Conservation (phyloP, 371 early-diverging fungal genomes). For the Thermomucor indicae-seudaticae region DNA sequence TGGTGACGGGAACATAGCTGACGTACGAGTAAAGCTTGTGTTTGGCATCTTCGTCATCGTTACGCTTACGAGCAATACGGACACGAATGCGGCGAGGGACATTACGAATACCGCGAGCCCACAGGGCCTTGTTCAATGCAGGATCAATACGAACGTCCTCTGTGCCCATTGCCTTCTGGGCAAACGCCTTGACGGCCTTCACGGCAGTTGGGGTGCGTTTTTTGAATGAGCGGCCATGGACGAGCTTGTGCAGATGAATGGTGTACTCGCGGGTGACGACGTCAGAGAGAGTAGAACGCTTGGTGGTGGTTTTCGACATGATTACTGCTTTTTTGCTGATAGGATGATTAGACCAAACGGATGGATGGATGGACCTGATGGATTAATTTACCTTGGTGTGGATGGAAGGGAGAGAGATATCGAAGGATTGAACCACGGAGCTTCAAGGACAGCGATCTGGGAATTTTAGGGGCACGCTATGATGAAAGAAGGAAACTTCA, state of each 20-base stretch:
- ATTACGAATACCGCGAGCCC: slow-evolving; percentile 89
- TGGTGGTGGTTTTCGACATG: no score
- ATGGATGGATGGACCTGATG: no score
- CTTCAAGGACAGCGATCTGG: no score
- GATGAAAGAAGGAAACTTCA: no score
- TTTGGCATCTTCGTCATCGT: slow-evolving; percentile 92
- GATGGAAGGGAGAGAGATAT: no score
- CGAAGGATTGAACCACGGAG: no score
- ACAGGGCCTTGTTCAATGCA: slow-evolving; percentile 79
- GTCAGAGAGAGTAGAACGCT: slow-evolving; percentile 66
- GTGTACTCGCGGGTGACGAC: slow-evolving; percentile 93
- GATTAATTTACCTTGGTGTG: no score
- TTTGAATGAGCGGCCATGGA: slow-evolving; percentile 77
- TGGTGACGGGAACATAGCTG: slow-evolving; percentile 78
- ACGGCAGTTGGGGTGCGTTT: slow-evolving; percentile 94
- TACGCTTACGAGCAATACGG: slow-evolving; percentile 89
- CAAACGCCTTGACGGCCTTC: slow-evolving; percentile 89
- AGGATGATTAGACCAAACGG: no score
- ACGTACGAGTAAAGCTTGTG: slow-evolving; percentile 95
- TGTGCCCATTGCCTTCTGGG: slow-evolving; percentile 89
- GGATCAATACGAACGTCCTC: slow-evolving; percentile 80
- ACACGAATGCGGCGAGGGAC: slow-evolving; percentile 93
- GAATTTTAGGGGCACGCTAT: no score
- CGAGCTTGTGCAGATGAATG: slow-evolving; percentile 92
- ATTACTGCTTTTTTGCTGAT: no score